These are phyloP conservation scores for Tuber borchii DNA, from an alignment of 495 filamentous ascomycete species.

Conservation along the genomic window DNA sequence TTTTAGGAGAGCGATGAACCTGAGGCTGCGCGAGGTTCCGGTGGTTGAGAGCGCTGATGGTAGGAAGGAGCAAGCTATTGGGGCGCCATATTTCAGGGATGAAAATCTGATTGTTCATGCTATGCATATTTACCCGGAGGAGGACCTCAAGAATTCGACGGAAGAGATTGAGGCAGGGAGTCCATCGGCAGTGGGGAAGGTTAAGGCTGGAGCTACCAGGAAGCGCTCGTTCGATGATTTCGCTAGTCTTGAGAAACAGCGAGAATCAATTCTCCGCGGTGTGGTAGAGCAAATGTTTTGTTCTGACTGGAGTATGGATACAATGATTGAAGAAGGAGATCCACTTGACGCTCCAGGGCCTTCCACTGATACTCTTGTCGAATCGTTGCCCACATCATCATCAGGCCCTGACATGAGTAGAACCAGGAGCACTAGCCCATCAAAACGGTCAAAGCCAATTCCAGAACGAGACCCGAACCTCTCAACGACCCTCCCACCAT, in stretches of 20 bases:
- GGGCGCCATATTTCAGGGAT: slow-evolving; percentile 32
- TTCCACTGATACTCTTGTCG: background rate
- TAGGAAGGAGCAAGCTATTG: background rate
- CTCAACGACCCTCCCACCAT: slow-evolving; percentile 27
- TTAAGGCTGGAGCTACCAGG: background rate
- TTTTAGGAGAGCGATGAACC: slow-evolving; percentile 73
- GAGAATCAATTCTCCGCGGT: slow-evolving; percentile 20
- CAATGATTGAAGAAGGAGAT: slow-evolving; percentile 22
- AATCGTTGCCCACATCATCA: background rate
- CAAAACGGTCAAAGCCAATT: slow-evolving; percentile 6
- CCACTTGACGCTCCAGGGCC: background rate
- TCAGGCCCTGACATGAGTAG: background rate
- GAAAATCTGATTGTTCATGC: slow-evolving; percentile 36
- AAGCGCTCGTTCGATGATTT: slow-evolving; percentile 32
- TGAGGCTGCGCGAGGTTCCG: slow-evolving; percentile 60
- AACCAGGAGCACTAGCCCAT: slow-evolving; percentile 7
- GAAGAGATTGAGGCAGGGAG: slow-evolving; percentile 4
- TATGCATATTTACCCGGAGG: slow-evolving; percentile 31
- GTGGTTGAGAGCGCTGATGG: background rate
- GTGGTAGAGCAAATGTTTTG: slow-evolving; percentile 40
- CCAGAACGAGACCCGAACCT: slow-evolving; percentile 26
- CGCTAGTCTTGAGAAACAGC: slow-evolving; percentile 7
- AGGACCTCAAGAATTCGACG: background rate
- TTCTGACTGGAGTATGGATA: slow-evolving; percentile 40
- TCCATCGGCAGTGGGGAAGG: slow-evolving; percentile 1